Evolutionary conservation across 2,329 filamentous ascomycete genomes (phyloP).

Genomic region (Dothideomycetes sp.): DNA sequence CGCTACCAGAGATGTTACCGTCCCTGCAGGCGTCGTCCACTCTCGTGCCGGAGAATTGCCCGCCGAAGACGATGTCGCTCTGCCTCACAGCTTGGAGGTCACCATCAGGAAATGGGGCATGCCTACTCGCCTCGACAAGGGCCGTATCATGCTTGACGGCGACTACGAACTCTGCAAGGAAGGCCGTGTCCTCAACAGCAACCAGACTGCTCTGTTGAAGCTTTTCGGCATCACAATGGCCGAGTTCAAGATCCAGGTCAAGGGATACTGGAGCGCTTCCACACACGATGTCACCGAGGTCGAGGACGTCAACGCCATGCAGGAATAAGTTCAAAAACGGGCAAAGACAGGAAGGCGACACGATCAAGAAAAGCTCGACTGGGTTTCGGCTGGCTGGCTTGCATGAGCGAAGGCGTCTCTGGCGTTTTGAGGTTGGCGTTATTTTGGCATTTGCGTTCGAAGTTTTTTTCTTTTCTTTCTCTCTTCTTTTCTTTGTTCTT

Average conservation of each 20-base stretch:
- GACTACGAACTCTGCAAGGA: constrained; percentile 72
- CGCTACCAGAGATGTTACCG: constrained; percentile 64
- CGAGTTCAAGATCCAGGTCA: constrained; percentile 75
- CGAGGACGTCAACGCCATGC: constrained; percentile 22
- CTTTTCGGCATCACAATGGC: constrained; percentile 84
- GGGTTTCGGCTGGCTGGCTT: constrained; percentile 10
- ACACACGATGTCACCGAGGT: constrained; percentile 27
- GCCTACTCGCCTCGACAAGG: constrained; percentile 80
- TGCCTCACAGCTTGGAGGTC: constrained; percentile 83
- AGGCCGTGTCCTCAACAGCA: constrained; percentile 75
- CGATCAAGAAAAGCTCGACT: not conserved
- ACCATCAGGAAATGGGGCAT: constrained; percentile 82
- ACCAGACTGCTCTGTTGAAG: constrained; percentile 90
- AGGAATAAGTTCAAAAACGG: constrained; percentile 18
- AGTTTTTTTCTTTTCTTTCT: not conserved
- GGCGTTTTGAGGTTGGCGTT: constrained; percentile 7
- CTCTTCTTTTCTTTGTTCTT: not conserved
- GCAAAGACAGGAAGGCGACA: not conserved
- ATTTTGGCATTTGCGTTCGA: too few species aligned
- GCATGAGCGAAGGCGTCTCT: constrained; percentile 13
- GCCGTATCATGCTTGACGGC: constrained; percentile 69
- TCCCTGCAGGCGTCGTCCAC: constrained; percentile 77
- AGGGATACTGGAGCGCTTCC: constrained; percentile 45
- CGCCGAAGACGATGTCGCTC: constrained; percentile 69
- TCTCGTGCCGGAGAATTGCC: constrained; percentile 69